Evolutionary conservation across 2,329 filamentous ascomycete species (phyloP).

Genomic region (Trematosphaeria pertusa): DNA sequence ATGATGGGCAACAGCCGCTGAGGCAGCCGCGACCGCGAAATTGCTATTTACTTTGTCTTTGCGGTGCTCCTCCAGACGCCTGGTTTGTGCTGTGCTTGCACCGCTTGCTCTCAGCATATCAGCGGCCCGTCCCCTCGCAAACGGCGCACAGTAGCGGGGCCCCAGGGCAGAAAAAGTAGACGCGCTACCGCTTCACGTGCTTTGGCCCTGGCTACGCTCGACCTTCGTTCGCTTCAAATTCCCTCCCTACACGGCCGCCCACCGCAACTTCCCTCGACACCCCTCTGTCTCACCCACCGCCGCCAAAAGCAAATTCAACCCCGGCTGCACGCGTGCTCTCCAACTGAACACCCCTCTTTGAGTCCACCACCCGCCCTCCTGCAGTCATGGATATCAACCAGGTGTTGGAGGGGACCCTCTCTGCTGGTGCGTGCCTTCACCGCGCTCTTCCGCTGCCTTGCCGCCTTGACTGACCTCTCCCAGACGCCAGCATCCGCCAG

Average conservation of each 20-base stretch:
- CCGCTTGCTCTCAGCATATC: no score
- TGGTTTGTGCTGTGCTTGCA: no score
- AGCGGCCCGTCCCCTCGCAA: no score
- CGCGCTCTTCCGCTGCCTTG: constrained; percentile 16
- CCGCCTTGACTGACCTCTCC: constrained; percentile 45
- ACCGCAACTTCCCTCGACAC: constrained; percentile 39
- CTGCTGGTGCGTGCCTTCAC: constrained; percentile 72
- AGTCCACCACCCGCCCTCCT: constrained; percentile 35
- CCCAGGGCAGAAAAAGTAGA: constrained; percentile 40
- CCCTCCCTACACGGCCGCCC: constrained; percentile 41
- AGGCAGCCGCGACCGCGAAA: constrained; percentile 9
- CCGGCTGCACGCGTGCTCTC: constrained; percentile 9
- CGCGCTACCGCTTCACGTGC: constrained; percentile 47
- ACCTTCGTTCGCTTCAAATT: constrained; percentile 48
- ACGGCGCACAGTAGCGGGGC: no score
- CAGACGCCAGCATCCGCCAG: constrained; percentile 89
- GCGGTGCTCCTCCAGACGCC: constrained; percentile 13
- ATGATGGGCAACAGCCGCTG: no score
- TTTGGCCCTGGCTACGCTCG: constrained; percentile 45
- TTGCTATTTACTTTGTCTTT: constrained; percentile 17
- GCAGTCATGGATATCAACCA: constrained; percentile 93
- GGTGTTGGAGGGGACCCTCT: constrained; percentile 96
- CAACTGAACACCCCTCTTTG: constrained; percentile 33
- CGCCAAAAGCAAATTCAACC: constrained; percentile 4
- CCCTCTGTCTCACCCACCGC: constrained; percentile 26